Evolutionary conservation across 2,329 filamentous ascomycete species (phyloP), one percentile per base, ranked within the genome.

Genomic region (Aspergillus sclerotialis): DNA sequence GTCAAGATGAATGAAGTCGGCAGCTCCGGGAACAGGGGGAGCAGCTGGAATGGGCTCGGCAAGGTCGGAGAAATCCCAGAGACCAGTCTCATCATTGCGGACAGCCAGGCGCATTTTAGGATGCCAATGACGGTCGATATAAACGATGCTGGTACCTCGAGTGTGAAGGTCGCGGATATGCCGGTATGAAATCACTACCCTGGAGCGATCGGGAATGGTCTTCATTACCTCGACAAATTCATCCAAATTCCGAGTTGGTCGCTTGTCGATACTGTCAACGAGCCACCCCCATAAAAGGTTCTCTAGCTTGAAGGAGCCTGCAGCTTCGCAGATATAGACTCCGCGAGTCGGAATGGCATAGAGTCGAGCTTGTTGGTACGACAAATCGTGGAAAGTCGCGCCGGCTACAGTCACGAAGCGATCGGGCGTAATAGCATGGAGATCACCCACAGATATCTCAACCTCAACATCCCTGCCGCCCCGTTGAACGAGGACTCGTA

Each of bases 151-250:
- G 1, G 92, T 98, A 60, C 94, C 89, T 35, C 93, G 75, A 0
- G 90, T 95, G 61, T 98, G 92, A 37, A 98, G 70, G 58, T 98
- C 93, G 37, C 90, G 76, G 24, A 98, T 80, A 58, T 98, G 90
- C 63, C 93, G 92, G 68, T 95, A 98, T 6, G 86, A 92, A 37
- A 96, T 83, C 18, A 96, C 90, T 8, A 98, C 83, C 35, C 92
- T 78, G 18, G 88, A 78, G 36, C 77, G 73, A 55, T 83, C 79
- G 1, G 92, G 88, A 35, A 98, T 93, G 15, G 64, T 72, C 63
- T 85, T 87, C 76, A 95, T 84, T 36, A 95, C 89, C 49, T 92
- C 76, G 43, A 96, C 83, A 56, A 98, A 98, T 3, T 84, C 76
- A 43, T 92, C 75, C 27, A 98, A 72, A 55, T 95, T 81, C 3